Conservation (phyloP, 768 basidiomycete genomes). For the Naematelia encephala region DNA sequence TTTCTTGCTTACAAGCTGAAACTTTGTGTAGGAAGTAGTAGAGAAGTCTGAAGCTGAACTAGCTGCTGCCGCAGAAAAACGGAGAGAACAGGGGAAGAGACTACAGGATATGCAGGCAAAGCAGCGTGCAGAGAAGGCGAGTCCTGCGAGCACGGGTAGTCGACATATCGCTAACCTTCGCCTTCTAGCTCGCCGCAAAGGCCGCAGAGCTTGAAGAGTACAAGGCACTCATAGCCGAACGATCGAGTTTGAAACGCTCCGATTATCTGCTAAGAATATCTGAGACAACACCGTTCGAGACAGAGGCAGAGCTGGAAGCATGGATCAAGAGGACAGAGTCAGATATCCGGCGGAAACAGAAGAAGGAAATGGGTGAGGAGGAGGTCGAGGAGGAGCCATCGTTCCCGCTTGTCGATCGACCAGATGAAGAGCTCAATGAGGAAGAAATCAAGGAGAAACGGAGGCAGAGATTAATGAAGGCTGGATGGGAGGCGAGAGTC, state of each 20-base stretch:
- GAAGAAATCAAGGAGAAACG: conserved; percentile 90
- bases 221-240: conserved; percentile 24
- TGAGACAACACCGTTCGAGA: conserved; percentile 58
- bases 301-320: conserved; percentile 54
- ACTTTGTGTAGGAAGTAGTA: conserved; percentile 55
- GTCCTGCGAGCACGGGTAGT: conserved; percentile 3
- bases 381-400: conserved; percentile 65
- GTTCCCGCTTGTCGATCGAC: conserved; percentile 86
- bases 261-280: conserved; percentile 61
- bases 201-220: conserved; percentile 60
- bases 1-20: conserved; percentile 2
- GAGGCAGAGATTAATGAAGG: conserved; percentile 86
- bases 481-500: conserved; percentile 84
- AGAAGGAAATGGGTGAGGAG: conserved; percentile 72
- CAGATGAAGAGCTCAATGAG: conserved; percentile 87
- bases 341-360: conserved; percentile 70
- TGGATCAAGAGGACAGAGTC: conserved; percentile 79
- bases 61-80: conserved; percentile 68
- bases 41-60: conserved; percentile 93
- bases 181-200: conserved; percentile 29
- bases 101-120: conserved; percentile 88
- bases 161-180: not conserved
- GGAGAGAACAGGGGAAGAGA: conserved; percentile 79
- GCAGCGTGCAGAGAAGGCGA: conserved; percentile 77
- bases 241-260: conserved; percentile 55